Evolutionary conservation across 345 rosid genomes (phyloP), one percentile per base, ranked within the genome.

Genomic region (Aegle marmelos): DNA sequence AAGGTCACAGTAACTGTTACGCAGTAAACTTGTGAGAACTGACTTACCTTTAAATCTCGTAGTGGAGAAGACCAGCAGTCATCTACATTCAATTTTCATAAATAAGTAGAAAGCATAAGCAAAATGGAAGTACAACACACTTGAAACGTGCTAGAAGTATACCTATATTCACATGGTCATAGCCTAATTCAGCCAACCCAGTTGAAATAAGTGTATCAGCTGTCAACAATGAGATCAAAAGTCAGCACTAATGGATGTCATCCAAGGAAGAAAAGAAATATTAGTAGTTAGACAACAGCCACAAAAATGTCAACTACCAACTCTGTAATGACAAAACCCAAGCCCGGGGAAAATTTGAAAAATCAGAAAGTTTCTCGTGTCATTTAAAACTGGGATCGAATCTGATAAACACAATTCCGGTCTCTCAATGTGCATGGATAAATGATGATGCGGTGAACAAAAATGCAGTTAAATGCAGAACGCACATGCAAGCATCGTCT

Each of bases 101-200:
- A 62, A 76, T 83, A 68, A 83, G 86, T 64, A 28, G 50, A 70
- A 75, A 73, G 66, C 45, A 81, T 54, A 70, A 76, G 21, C 17
- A 58, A 54, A 75, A 65, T 59, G 16, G 31, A 68, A 83, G 54
- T 24, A 13, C 79, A 3, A 70, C 63, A 68, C 25, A 30, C 48
- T 68, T 45, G 71, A 76, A 71, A 58, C 33, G 22, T 16, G 37
- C 41, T 58, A 73, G 71, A 77, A 45, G 33, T 67, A 28, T 91
- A 96, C 98, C 99, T 77, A 96, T 96, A 82, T 96, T 96, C 72
- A 96, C 85, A 82, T 91, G 83, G 9, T 79, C 82, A 80, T 96
- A 96, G 72, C 99, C 99, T 80, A 96, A 85, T 75, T 89, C 90
- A 72, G 99, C 97, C 89, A 96, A 84, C 76, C 99, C 99, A 19